Conservation (phyloP, 371 early-diverging fungal genomes). For the Dentiscutata heterogama region DNA sequence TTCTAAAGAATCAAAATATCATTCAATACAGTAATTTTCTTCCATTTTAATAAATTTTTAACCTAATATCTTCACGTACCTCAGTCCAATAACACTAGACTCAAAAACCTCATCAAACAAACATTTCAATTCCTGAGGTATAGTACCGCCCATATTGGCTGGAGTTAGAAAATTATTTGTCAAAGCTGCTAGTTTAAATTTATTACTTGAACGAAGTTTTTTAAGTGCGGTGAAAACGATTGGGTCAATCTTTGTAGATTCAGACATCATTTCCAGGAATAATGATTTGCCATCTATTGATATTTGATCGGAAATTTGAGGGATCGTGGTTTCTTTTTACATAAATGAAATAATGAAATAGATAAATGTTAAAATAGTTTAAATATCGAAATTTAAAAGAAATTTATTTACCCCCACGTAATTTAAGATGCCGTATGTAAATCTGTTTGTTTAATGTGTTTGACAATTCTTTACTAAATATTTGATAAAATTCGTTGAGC, state of each 20-base stretch:
- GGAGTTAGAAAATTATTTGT: constrained; percentile 82
- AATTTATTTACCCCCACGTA: constrained; percentile 58
- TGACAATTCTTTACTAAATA: constrained; percentile 73
- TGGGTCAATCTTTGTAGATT: constrained; percentile 63
- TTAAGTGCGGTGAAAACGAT: constrained; percentile 67
- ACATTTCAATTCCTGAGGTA: constrained; percentile 51
- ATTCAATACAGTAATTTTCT: constrained; percentile 27
- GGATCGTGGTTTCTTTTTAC: constrained; percentile 12
- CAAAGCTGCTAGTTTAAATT: constrained; percentile 75
- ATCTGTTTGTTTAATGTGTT: constrained; percentile 63
- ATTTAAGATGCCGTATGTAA: constrained; percentile 62
- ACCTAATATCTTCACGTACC: constrained; percentile 48
- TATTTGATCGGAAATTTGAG: constrained; percentile 53
- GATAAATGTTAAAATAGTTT: neutral
- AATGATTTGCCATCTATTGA: constrained; percentile 72
- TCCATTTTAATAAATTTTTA: constrained; percentile 28
- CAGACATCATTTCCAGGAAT: constrained; percentile 79
- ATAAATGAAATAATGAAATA: constrained; percentile 42
- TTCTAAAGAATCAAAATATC: constrained; percentile 55
- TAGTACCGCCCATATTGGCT: constrained; percentile 58
- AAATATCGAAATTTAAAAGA: neutral
- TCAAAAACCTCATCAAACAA: constrained; percentile 62
- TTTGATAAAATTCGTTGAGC: constrained; percentile 70
- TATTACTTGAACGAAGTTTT: constrained; percentile 63
- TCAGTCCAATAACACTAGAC: constrained; percentile 57